These are phyloP conservation scores for Schizonepeta tenuifolia DNA, from an alignment of 257 asterid genomes.

Conservation along the genomic window DNA sequence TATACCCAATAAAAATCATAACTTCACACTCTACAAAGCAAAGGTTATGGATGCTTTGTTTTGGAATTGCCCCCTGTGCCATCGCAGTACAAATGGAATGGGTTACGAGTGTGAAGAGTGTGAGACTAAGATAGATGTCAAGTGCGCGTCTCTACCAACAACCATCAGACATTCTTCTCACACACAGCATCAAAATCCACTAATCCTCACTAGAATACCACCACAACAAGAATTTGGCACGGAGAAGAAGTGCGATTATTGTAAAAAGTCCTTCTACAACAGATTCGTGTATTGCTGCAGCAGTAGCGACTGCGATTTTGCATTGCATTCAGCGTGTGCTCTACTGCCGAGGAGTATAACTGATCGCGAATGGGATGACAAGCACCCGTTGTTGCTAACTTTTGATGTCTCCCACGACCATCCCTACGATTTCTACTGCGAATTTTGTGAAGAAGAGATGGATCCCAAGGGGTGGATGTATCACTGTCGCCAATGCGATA, in stretches of 20 bases:
- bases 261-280: too few species aligned
- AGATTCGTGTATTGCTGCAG: not conserved
- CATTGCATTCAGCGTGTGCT: not conserved
- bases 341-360: not conserved
- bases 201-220: not conserved
- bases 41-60: not conserved
- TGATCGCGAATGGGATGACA: not conserved
- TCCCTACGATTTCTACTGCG: not conserved
- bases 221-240: not conserved
- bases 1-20: not conserved
- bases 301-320: not conserved
- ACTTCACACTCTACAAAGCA: not conserved
- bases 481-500: conserved; percentile 3
- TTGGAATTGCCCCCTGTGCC: not conserved
- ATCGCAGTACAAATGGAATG: not conserved
- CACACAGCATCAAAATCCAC: not conserved
- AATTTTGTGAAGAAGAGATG: conserved; percentile 1
- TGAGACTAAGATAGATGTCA: not conserved
- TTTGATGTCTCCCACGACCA: not conserved
- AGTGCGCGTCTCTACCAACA: conserved; percentile 12
- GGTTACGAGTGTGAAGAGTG: not conserved
- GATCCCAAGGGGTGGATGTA: not conserved
- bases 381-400: not conserved
- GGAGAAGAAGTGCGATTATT: too few species aligned
- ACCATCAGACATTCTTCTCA: not conserved